phyloP scores from a whole-genome alignment of 345 rosid genomes.

The Carallia brachiata region DNA sequence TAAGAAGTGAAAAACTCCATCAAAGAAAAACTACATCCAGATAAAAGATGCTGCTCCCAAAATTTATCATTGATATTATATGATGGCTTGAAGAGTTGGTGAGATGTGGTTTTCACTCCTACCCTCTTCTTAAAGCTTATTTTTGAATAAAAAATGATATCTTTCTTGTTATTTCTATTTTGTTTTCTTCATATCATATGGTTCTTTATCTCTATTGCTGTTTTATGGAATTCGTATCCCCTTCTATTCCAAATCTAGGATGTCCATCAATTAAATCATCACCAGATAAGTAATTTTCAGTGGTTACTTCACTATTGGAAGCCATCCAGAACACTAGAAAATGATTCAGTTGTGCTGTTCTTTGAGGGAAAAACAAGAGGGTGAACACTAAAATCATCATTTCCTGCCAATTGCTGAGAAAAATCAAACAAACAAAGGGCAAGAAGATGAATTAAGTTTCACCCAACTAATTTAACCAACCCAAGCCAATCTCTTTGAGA shows the following conservation, averaged over 20 bases:
- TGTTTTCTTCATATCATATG: no score
- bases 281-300: no score
- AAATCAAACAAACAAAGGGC: neutral
- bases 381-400: neutral
- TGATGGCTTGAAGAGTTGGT: neutral
- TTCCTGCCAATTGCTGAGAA: neutral
- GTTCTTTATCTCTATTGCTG: no score
- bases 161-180: neutral
- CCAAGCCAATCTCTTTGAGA: neutral
- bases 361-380: no score
- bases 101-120: neutral
- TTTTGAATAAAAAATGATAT: neutral
- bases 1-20: neutral
- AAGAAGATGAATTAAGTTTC: neutral
- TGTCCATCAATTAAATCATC: no score
- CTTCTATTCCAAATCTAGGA: no score
- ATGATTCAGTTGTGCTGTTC: no score
- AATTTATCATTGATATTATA: neutral
- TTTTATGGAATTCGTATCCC: no score
- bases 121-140: neutral
- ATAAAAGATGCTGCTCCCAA: neutral
- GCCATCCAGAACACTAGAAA: no score
- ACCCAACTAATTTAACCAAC: neutral
- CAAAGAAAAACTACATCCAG: neutral
- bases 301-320: no score